Evolutionary conservation across 1,284 basidiomycete genomes (phyloP).

Genomic region (Laetiporus sulphureus): DNA sequence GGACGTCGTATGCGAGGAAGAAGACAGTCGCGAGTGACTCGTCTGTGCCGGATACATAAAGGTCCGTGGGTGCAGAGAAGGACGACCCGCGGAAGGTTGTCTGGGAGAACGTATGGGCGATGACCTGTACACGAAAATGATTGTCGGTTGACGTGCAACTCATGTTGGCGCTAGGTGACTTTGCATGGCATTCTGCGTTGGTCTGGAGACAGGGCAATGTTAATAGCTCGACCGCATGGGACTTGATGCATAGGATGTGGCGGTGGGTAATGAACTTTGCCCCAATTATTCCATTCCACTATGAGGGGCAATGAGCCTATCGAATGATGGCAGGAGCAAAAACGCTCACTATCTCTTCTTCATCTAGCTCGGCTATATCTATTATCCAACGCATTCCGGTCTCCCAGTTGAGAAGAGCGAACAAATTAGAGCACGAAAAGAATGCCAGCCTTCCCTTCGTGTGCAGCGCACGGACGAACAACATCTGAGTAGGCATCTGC

Average conservation of each 20-base stretch:
- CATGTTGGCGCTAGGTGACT: no score
- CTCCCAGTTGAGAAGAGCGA: slow-evolving; percentile 31
- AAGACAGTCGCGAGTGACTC: slow-evolving; percentile 20
- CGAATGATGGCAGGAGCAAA: background rate
- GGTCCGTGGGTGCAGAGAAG: slow-evolving; percentile 24
- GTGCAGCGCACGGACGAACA: slow-evolving; percentile 30
- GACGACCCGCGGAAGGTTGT: slow-evolving; percentile 37
- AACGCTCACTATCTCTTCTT: slow-evolving; percentile 24
- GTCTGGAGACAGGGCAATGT: slow-evolving; percentile 17
- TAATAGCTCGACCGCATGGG: slow-evolving; percentile 43
- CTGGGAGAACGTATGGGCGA: slow-evolving; percentile 23
- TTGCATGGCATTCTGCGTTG: background rate
- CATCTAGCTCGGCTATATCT: slow-evolving; percentile 15
- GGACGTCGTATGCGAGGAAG: slow-evolving; percentile 44
- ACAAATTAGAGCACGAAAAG: slow-evolving; percentile 22
- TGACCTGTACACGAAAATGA: background rate
- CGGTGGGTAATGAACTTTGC: slow-evolving; percentile 40
- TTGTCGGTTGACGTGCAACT: no score
- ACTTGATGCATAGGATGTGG: slow-evolving; percentile 40
- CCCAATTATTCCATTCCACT: slow-evolving; percentile 48
- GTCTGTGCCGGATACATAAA: background rate
- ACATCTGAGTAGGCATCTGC: slow-evolving; percentile 15
- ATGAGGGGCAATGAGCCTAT: background rate
- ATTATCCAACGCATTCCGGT: slow-evolving; percentile 16
- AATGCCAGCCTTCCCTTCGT: slow-evolving; percentile 22